These are phyloP conservation scores for Tetrahymena elliotti DNA, from an alignment of 73 alveolate species.

Conservation along the genomic window DNA sequence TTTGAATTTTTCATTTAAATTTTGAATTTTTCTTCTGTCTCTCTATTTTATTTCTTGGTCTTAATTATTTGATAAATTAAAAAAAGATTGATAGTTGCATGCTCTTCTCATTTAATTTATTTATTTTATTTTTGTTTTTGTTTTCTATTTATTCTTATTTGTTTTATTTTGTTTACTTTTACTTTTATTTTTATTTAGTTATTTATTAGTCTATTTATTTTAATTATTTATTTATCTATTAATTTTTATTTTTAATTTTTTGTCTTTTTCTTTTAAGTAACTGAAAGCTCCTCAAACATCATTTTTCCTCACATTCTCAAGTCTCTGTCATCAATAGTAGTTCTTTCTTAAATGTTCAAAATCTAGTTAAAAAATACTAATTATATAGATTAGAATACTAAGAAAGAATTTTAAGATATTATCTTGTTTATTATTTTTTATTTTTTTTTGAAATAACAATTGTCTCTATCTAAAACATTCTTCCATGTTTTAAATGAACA, in stretches of 20 bases:
- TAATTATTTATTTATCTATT: neutral
- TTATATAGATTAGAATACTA: neutral
- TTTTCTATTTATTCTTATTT: neutral
- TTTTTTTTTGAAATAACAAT: neutral
- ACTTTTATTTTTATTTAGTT: neutral
- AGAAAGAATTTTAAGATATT: neutral
- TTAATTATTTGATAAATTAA: neutral
- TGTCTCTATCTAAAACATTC: neutral
- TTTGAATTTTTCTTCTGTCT: too few relatives aligned
- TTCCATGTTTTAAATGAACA: neutral
- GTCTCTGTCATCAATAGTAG: neutral
- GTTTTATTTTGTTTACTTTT: neutral
- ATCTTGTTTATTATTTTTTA: neutral
- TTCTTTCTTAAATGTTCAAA: neutral
- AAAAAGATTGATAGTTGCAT: neutral
- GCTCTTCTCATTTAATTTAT: neutral
- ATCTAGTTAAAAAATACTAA: neutral
- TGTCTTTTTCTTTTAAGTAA: neutral
- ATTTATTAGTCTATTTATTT: neutral
- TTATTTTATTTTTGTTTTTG: neutral
- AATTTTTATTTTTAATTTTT: neutral
- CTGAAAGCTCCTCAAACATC: neutral
- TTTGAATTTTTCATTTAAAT: too few relatives aligned
- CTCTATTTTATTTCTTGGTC: too few relatives aligned
- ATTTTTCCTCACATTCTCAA: neutral